Evolutionary conservation across 257 asterid genomes (phyloP), one percentile per base, ranked within the genome.

Genomic region (Nicotiana paniculata): DNA sequence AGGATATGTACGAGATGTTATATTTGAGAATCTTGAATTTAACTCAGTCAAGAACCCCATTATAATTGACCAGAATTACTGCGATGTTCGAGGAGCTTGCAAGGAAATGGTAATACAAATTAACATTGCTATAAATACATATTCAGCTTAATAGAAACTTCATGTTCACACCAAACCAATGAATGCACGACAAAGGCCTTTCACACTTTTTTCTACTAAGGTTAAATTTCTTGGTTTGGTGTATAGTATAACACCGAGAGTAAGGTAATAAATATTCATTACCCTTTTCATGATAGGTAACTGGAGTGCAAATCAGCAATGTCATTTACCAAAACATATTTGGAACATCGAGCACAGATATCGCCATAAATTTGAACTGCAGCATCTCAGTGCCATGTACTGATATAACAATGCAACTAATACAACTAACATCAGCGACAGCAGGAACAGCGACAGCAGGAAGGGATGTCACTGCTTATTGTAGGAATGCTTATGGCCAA

Each of bases 51-150:
- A 84, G 77, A 90, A 92, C 77, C 93, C 95, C 39, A 89, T 91
- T 48, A 90, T 93, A 85, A 93, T 91, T 48, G 95, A 93, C 77
- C 97, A 93, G 77, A 86, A 89, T 30, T 91, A 93, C 77, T 91
- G 97, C 17, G 65, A 79, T 9, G 21, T 82, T 0, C 81, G 89
- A 30, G 83, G 79, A 9, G 85, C 86, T 24, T 93, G 97, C 81
- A 2, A 66, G 54, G 87, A 85, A 81, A 35, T 8, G 89, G 97
- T 91, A 89, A 81, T 26, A 61, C 46, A 63, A 26, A 1, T 24
- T 9, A 46, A 63, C 46, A 35, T 35, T 3, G 12, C 35, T 70
- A 2, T 10, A 5, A 0, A 24, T 43, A 1, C 24, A 0, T 48
- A 74, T 13, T 74, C 43, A 74, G 24, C 4, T 11, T 13, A 53